Evolutionary conservation across 352 stramenopile species (phyloP), one percentile per base, ranked within the genome.

Genomic region (Blastocystis sp.): DNA sequence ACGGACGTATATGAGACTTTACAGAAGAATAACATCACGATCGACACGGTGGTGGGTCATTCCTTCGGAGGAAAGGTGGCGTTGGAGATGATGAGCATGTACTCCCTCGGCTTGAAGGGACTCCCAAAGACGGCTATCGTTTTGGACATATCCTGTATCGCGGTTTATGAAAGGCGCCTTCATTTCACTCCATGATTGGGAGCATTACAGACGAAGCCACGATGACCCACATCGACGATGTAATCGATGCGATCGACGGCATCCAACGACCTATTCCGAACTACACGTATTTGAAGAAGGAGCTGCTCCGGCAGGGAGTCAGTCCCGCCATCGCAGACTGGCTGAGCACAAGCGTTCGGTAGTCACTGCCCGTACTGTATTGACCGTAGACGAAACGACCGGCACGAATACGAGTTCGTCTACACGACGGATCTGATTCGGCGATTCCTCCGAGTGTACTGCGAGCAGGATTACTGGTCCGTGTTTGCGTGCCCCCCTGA

Each of bases 61-160:
- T 85, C 74, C 24, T 85, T 85, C 41, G 74, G 74, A 66, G 74
- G 74, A 3, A 85, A 85, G 45, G 74, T 85, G 10, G 74, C 60
- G 12, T 39, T 85, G 35, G 74, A 85, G 31, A 37, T 60, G 41
- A 59, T 78, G 66, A 35, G 66, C 61, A 19, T 78, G 0, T 78
- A 61, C 61, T n/a, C 65, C 33, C 24, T 50, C 39, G 41, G n/a
- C 21, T 29, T 29, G 41, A 29, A 50, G 19, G 13, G 51, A 4
- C 74, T 85, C 0, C 74, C 74, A 69, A 67, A 66, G 26, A 66
- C 35, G 3, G 74, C 74, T 1, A 85, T 85, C 37, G 55, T 85
- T 67, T 51, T 85, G 45, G 74, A 85, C 51, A 85, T 85, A 85
- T 85, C 74, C 55, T 26, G 12, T 21, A 0, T 51, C 4, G 21